Conservation (phyloP, 805 yeast genomes). For the Nakazawaea anatomiae region DNA sequence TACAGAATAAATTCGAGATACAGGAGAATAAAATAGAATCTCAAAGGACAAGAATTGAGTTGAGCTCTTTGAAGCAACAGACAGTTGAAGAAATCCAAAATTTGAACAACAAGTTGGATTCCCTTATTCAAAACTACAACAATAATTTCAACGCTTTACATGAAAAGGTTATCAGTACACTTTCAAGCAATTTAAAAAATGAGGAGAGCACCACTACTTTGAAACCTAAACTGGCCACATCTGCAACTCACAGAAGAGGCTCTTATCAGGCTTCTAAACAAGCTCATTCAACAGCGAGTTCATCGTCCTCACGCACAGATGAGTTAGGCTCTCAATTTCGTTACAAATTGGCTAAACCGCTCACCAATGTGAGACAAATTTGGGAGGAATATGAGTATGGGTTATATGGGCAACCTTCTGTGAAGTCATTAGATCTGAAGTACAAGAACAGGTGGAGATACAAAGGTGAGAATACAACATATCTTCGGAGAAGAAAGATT, state of each 20-base stretch:
- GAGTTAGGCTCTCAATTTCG: background rate
- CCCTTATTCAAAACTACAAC: background rate
- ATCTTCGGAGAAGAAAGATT: constrained; percentile 45
- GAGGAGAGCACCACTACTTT: too few species aligned
- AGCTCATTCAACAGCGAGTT: background rate
- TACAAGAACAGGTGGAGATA: constrained; percentile 51
- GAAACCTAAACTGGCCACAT: background rate
- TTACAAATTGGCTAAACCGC: constrained; percentile 34
- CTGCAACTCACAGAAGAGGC: background rate
- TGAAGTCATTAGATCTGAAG: constrained; percentile 39
- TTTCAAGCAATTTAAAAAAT: background rate
- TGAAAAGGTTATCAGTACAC: background rate
- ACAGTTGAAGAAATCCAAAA: constrained; percentile 5
- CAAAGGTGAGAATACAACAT: constrained; percentile 48
- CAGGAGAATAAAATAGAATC: constrained; percentile 10
- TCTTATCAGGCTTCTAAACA: background rate
- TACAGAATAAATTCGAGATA: constrained; percentile 9
- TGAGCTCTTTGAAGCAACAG: constrained; percentile 7
- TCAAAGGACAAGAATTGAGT: constrained; percentile 9
- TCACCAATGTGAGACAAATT: constrained; percentile 41
- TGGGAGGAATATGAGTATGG: constrained; percentile 56
- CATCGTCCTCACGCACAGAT: too few species aligned
- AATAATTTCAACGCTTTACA: constrained; percentile 4
- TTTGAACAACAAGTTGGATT: constrained; percentile 6
- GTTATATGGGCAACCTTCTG: constrained; percentile 44